Percentiles rank a stretch among this genome's conserved stretches.
Evolutionary conservation across 306 rosid species (phyloP).

Genomic region (Castanea crenata): DNA sequence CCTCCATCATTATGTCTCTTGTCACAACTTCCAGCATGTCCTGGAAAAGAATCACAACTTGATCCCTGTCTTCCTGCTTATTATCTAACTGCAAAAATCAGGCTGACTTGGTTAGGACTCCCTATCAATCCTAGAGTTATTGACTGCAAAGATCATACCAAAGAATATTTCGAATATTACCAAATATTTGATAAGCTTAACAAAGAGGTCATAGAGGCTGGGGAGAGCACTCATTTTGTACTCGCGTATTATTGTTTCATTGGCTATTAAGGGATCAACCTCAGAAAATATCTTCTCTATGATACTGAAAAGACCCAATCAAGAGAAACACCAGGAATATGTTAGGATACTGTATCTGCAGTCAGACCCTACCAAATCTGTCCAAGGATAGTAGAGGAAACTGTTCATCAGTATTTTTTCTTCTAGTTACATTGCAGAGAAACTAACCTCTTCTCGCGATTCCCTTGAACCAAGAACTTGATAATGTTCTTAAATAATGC

Average conservation of each 20-base stretch:
- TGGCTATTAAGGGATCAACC: constrained; percentile 58
- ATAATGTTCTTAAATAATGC: constrained; percentile 84
- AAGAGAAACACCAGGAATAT: constrained; percentile 7
- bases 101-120: constrained; percentile 19
- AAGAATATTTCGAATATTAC: constrained; percentile 36
- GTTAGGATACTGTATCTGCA: background rate
- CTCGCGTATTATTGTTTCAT: constrained; percentile 38
- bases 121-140: constrained; percentile 15
- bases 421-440: background rate
- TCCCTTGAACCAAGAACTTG: constrained; percentile 70
- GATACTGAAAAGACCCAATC: constrained; percentile 51
- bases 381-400: background rate
- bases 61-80: constrained; percentile 69
- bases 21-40: constrained; percentile 97
- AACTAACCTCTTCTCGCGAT: constrained; percentile 71
- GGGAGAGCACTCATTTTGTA: constrained; percentile 90
- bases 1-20: constrained; percentile 93
- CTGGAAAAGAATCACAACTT: constrained; percentile 88
- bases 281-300: constrained; percentile 61
- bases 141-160: background rate
- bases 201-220: constrained; percentile 73
- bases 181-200: constrained; percentile 63
- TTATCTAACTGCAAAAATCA: constrained; percentile 58
- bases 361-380: background rate
- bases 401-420: background rate